Evolutionary conservation across 2,329 filamentous ascomycete species (phyloP).

Genomic region (Cryphonectria naterciae): DNA sequence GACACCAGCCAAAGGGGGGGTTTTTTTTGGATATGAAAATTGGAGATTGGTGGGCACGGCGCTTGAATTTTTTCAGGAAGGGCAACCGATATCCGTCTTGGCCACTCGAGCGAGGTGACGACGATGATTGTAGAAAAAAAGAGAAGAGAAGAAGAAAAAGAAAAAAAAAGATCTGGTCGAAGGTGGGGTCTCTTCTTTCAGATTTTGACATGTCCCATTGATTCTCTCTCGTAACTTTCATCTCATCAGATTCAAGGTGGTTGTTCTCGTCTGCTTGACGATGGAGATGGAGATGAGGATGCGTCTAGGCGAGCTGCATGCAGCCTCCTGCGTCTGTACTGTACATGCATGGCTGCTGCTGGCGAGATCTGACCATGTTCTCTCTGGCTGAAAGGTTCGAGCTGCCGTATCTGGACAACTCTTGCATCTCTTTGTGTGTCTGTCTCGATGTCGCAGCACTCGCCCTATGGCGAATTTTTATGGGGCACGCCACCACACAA

Average conservation of each 20-base stretch:
- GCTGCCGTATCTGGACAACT: conserved; percentile 13
- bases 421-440: too few species aligned
- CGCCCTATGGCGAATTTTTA: too few species aligned
- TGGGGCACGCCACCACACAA: background rate
- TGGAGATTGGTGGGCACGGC: background rate
- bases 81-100: conserved; percentile 1
- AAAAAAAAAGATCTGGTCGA: background rate
- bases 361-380: background rate
- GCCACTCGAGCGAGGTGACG: background rate
- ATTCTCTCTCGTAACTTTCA: background rate
- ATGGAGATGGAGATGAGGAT: background rate
- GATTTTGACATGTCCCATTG: background rate
- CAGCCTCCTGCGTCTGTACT: background rate
- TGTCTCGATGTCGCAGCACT: too few species aligned
- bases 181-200: background rate
- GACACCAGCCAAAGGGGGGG: background rate
- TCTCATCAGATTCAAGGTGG: background rate
- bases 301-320: background rate
- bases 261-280: background rate
- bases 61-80: background rate
- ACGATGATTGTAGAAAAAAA: background rate
- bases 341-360: background rate
- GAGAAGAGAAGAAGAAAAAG: background rate
- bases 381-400: background rate
- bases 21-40: background rate